Conservation (phyloP, 495 filamentous ascomycete species). For the Lasiosphaeris hirsuta region DNA sequence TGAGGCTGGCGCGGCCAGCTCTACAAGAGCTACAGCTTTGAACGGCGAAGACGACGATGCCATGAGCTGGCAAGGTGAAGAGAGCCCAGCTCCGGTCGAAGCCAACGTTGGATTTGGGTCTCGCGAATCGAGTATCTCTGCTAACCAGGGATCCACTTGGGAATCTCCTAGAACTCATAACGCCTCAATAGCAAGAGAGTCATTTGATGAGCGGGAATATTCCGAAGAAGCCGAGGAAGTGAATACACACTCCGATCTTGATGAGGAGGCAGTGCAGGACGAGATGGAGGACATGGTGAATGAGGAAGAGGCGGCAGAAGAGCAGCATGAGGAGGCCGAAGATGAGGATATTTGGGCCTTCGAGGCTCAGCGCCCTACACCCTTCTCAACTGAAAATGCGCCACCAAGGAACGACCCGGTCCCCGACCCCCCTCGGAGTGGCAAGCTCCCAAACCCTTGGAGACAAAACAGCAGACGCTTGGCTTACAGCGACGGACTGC, state of each 20-base stretch:
- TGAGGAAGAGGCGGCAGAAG: constrained; percentile 2
- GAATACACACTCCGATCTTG: neutral
- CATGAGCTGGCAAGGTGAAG: constrained; percentile 33
- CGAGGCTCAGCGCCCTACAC: constrained; percentile 40
- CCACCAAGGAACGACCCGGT: constrained; percentile 15
- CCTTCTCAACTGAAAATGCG: constrained; percentile 22
- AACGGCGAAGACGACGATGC: constrained; percentile 24
- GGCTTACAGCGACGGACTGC: constrained; percentile 31
- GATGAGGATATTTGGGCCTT: constrained; percentile 47
- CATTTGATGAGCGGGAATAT: neutral
- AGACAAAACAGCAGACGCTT: constrained; percentile 33
- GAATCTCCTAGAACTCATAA: neutral
- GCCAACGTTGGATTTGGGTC: constrained; percentile 5
- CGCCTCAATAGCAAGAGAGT: neutral
- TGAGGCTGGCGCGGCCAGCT: constrained; percentile 12
- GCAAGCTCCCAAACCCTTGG: constrained; percentile 45
- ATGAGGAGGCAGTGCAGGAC: neutral
- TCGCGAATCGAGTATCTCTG: constrained; percentile 6
- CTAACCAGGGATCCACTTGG: constrained; percentile 7
- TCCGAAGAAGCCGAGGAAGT: constrained; percentile 12
- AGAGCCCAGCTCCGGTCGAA: neutral
- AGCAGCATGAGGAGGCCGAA: constrained; percentile 28
- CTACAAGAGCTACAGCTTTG: constrained; percentile 16
- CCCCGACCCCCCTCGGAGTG: constrained; percentile 30
- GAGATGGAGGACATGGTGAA: neutral